Conservation (phyloP, 768 basidiomycete species). For the Lactarius deliciosus region DNA sequence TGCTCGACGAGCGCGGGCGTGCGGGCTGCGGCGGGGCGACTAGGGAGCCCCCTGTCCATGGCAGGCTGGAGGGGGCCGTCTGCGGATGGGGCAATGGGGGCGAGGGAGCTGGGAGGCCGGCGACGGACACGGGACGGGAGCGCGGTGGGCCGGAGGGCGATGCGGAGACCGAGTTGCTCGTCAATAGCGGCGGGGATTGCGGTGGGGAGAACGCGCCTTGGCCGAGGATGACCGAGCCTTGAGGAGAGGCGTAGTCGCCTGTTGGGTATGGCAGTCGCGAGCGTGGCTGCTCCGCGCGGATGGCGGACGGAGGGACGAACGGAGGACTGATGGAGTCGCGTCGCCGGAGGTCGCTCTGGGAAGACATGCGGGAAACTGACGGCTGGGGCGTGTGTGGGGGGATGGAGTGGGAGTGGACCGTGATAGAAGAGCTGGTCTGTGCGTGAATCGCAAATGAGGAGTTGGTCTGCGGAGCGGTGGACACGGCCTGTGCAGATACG, state of each 20-base stretch:
- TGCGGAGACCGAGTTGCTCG: slow-evolving; percentile 33
- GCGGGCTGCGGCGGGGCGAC: slow-evolving; percentile 40
- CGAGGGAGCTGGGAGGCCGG: slow-evolving; percentile 42
- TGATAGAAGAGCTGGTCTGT: slow-evolving; percentile 33
- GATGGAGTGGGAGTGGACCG: slow-evolving; percentile 34
- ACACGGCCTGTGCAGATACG: slow-evolving; percentile 45
- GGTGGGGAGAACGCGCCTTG: slow-evolving; percentile 51
- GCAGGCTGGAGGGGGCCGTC: slow-evolving; percentile 19
- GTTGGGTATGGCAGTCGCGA: slow-evolving; percentile 79
- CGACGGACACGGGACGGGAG: slow-evolving; percentile 48
- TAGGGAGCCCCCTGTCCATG: slow-evolving; percentile 1
- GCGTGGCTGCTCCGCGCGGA: slow-evolving; percentile 39
- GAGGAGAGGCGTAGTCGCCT: slow-evolving; percentile 76
- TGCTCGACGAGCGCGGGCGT: slow-evolving; percentile 53
- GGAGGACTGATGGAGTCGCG: slow-evolving; percentile 59
- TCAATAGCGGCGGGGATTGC: slow-evolving; percentile 49
- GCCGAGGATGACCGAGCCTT: slow-evolving; percentile 41
- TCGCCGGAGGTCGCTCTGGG: slow-evolving; percentile 37
- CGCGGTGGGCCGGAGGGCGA: slow-evolving; percentile 10
- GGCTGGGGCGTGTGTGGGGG: slow-evolving; percentile 37
- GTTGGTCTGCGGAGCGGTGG: slow-evolving; percentile 46
- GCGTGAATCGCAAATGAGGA: slow-evolving; percentile 48
- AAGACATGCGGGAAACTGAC: slow-evolving; percentile 20
- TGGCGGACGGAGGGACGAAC: slow-evolving; percentile 47
- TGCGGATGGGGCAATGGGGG: slow-evolving; percentile 25